Base-by-base conservation (phyloP, 2,329 filamentous ascomycete genomes). In the Sporothrix dimorphospora region DNA sequence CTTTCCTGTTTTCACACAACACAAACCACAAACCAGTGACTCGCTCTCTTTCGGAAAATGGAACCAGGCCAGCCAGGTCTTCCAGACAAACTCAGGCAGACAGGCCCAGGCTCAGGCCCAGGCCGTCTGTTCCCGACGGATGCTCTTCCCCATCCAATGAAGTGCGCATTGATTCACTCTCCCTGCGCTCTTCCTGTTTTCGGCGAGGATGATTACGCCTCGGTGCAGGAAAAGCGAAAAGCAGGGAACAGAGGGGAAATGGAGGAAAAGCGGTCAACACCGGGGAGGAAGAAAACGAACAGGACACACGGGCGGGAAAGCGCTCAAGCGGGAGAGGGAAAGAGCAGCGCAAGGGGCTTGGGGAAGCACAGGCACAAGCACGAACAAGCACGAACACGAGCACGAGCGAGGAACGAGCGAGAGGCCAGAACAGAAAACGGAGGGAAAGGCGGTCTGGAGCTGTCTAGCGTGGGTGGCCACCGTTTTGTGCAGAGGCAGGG, bases 401-500 rank as follows among this genome's bases (percentile, higher is more conserved):
- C 66, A 49, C 40, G 19, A 19, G 14, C n/a, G n/a, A 11, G 34
- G 24, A 4, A 51, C 40, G 63, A 67, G 45, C 42, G 19, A 66
- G 27, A 40, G 55, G 55, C 40, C 55, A 53, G 57, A 69, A 69
- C 49, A 30, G 63, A 42, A 69, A 69, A 69, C 49, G 47, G 63
- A 42, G 38, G 14, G 57, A 68, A 71, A 59, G 49, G 61, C 70
- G 61, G 61, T 71, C 38, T 42, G 30, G 12, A 14, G 12, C 27
- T n/a, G 12, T 49, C 27, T 34, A 12, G 12, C 5, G 45, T 38
- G 47, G 57, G n/a, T 8, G 14, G 34, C 59, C 30, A 71, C 70
- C 70, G 61, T 71, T 71, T 68, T 9, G 12, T 12, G 9, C 38
- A 65, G 21, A 27, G n/a, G n/a, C n/a, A n/a, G n/a, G n/a, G n/a